A percentile compares a stretch with the other conserved stretches of the same genome.
phyloP scores from a whole-genome alignment of 2,329 filamentous ascomycete species.

The Fusarium sublunatum region DNA sequence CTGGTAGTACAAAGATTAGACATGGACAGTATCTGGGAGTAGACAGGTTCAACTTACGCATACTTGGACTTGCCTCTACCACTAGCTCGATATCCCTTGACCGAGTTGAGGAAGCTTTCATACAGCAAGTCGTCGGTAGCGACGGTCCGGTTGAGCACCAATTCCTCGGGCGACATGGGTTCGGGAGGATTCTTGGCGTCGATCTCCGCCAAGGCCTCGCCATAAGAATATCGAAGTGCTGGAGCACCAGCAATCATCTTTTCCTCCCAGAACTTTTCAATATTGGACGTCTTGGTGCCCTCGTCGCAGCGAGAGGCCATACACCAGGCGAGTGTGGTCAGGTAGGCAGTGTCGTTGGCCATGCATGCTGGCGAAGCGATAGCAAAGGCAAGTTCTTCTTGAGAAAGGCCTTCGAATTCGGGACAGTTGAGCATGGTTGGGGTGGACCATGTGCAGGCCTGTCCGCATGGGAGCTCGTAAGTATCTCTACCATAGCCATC shows the following conservation, averaged over 20 bases:
- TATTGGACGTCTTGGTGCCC: conserved; percentile 3
- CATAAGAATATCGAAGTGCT: conserved; percentile 23
- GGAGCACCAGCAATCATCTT: conserved; percentile 27
- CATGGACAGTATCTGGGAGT: too few relatives aligned
- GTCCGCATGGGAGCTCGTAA: conserved; percentile 22
- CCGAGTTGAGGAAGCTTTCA: conserved; percentile 20
- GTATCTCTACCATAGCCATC: conserved; percentile 33
- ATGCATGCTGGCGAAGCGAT: conserved; percentile 35
- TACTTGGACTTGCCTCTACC: conserved; percentile 32
- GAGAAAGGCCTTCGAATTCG: conserved; percentile 35
- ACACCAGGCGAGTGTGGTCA: conserved; percentile 41
- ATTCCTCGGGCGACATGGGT: conserved; percentile 1
- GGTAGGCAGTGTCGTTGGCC: conserved; percentile 23
- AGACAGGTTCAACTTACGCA: conserved; percentile 22
- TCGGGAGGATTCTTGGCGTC: conserved; percentile 11
- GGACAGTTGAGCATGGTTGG: conserved; percentile 37
- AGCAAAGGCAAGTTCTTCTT: conserved; percentile 23
- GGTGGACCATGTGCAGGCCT: conserved; percentile 31
- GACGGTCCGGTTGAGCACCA: conserved; percentile 33
- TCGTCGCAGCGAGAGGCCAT: conserved; percentile 21
- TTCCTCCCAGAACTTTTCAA: conserved; percentile 36
- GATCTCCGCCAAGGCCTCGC: conserved; percentile 27
- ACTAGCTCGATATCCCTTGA: conserved; percentile 7
- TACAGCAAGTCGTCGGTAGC: conserved; percentile 12
- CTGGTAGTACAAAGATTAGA: conserved; percentile 9